These are phyloP conservation scores for Yarrowia galli DNA, from an alignment of 1,139 yeast species.

Conservation along the genomic window DNA sequence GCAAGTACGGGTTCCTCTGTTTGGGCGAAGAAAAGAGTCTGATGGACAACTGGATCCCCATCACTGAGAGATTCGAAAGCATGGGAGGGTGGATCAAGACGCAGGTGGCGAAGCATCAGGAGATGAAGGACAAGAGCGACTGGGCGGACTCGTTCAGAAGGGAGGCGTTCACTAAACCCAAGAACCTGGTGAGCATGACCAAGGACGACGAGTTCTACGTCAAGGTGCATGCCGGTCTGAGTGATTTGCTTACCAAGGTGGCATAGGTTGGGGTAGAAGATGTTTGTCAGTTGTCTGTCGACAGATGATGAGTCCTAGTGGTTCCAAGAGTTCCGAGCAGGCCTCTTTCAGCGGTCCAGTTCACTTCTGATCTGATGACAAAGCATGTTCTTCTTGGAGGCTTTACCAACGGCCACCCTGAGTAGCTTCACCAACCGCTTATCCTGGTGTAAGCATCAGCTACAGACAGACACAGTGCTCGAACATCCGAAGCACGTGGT, in stretches of 20 bases:
- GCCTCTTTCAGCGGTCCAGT: too few species aligned
- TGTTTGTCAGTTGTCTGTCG: neutral
- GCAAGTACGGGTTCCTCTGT: slow-evolving; percentile 33
- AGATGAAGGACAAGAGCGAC: slow-evolving; percentile 29
- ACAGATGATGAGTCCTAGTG: neutral
- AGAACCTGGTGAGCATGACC: slow-evolving; percentile 25
- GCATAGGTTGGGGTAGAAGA: neutral
- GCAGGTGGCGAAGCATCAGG: slow-evolving; percentile 10
- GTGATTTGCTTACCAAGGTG: slow-evolving; percentile 20
- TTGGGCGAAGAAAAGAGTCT: slow-evolving; percentile 14
- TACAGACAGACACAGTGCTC: too few species aligned
- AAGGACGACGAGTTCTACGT: slow-evolving; percentile 29
- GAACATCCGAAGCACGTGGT: too few species aligned
- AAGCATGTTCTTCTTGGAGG: too few species aligned
- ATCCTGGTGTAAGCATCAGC: too few species aligned
- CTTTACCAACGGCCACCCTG: too few species aligned
- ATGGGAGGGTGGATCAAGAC: slow-evolving; percentile 32
- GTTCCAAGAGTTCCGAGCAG: too few species aligned
- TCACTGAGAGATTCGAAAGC: slow-evolving; percentile 32
- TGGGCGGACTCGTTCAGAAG: slow-evolving; percentile 28
- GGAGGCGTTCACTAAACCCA: slow-evolving; percentile 30
- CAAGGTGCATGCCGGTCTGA: slow-evolving; percentile 32
- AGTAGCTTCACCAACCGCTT: too few species aligned
- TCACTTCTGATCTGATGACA: too few species aligned
- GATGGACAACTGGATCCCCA: slow-evolving; percentile 28